Evolutionary conservation across 1,284 basidiomycete species (phyloP), one percentile per base, ranked within the genome.

Genomic region (Ganoderma lingzhi): DNA sequence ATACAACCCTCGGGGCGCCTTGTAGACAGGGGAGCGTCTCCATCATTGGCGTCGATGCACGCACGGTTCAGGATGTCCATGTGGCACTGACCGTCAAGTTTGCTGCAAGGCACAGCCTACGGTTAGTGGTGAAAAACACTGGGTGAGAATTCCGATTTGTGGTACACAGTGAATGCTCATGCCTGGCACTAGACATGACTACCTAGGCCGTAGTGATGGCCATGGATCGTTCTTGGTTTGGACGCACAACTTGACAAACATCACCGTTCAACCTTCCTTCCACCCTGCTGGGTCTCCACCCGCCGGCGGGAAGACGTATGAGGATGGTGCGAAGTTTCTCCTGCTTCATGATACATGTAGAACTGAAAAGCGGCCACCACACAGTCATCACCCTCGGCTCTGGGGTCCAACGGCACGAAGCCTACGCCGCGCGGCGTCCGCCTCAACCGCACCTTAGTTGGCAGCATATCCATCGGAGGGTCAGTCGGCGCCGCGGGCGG

Each of bases 91-190:
- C 82, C 1, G 78, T 86, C 12, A 76, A 76, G 32, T 86, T 86
- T 70, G 83, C 82, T 0, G 77, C 70, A 0, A 64, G 76, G 35
- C 75, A 84, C 64, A 81, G 83, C 68, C 72, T 87, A 12, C 81
- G 81, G 4, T 69, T 87, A 0, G 83, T 82, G 0, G 76, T 87
- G n/a, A 87, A 86, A 76, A 86, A 85, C 67, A 86, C 85, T 0
- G 86, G 85, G 80, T 82, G 67, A 42, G 79, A 51, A 1, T 67
- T 69, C 55, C 64, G 70, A 9, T 39, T 10, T 14, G 19, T 23
- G 19, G 58, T 3, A 23, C 9, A 42, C 3, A 23, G 10, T 5
- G 32, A 41, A 45, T 32, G 44, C 60, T 41, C 28, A 37, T 35
- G 23, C 28, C 23, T 15, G 23, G 19, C n/a, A 14, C 0, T 35